Percentiles rank a stretch among this genome's conserved stretches.
Conservation (phyloP, 192 early-diverging fungal genomes). For the Backusella mclennaniae region DNA sequence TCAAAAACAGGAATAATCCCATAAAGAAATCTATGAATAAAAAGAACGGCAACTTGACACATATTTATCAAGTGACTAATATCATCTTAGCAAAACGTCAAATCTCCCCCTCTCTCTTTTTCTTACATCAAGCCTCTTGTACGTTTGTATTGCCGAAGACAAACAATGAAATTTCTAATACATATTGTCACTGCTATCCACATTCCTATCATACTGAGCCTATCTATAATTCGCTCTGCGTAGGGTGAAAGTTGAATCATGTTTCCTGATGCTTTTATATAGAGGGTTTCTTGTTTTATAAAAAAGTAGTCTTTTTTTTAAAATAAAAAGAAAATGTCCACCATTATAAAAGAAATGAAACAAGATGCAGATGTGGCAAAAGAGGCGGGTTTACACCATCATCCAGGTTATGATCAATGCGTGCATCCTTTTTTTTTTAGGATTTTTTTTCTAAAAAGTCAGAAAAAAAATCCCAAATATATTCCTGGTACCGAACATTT, state of each 20-base stretch:
- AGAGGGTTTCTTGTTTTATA: background rate
- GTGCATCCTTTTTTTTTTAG: background rate
- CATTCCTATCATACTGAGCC: constrained; percentile 29
- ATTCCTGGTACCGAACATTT: background rate
- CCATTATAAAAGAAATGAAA: background rate
- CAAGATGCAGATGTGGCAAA: background rate
- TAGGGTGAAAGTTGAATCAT: constrained; percentile 30
- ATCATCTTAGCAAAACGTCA: background rate
- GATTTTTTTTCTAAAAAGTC: background rate
- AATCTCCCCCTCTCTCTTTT: background rate
- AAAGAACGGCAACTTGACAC: constrained; percentile 22
- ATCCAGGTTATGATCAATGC: background rate
- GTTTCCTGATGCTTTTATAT: background rate
- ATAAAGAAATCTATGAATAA: constrained; percentile 28
- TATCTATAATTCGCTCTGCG: constrained; percentile 27
- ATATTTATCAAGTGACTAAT: constrained; percentile 31
- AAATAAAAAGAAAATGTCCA: background rate
- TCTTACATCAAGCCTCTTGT: constrained; percentile 30
- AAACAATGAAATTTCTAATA: constrained; percentile 25
- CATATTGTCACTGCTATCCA: constrained; percentile 32
- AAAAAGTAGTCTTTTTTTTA: background rate
- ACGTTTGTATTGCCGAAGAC: constrained; percentile 28
- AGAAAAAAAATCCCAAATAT: background rate
- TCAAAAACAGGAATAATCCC: constrained; percentile 38
- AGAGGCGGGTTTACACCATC: background rate